phyloP scores from a whole-genome alignment of 805 yeast species.

The Candida michaelii region DNA sequence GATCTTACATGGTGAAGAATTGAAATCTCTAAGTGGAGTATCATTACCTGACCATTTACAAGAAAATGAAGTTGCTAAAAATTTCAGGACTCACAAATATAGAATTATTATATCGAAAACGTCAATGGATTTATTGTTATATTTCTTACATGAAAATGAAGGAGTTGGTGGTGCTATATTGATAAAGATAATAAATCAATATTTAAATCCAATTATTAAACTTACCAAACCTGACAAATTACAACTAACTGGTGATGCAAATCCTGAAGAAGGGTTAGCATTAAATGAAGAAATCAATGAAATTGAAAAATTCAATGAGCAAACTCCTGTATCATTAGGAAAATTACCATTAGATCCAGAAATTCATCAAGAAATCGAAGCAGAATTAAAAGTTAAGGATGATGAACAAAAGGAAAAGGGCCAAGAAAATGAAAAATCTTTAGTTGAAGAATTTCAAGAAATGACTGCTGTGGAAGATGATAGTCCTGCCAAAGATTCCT shows the following conservation, averaged over 20 bases:
- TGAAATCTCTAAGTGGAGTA: slow-evolving; percentile 69
- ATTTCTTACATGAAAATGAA: slow-evolving; percentile 89
- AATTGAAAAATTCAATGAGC: slow-evolving; percentile 62
- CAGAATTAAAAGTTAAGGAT: slow-evolving; percentile 79
- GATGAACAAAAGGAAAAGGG: slow-evolving; percentile 30
- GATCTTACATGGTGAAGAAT: slow-evolving; percentile 74
- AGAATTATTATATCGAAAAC: slow-evolving; percentile 76
- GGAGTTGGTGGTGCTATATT: slow-evolving; percentile 87
- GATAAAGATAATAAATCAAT: slow-evolving; percentile 82
- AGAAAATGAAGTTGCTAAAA: slow-evolving; percentile 79
- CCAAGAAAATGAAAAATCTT: slow-evolving; percentile 24
- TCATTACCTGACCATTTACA: slow-evolving; percentile 76
- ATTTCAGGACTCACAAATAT: slow-evolving; percentile 73
- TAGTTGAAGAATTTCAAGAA: slow-evolving; percentile 40
- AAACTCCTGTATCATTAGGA: slow-evolving; percentile 71
- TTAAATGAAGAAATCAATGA: slow-evolving; percentile 45
- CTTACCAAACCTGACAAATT: slow-evolving; percentile 41
- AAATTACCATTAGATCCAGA: slow-evolving; percentile 84
- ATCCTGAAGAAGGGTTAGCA: slow-evolving; percentile 53
- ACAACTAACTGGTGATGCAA: slow-evolving; percentile 47
- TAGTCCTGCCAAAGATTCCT: slow-evolving; percentile 68
- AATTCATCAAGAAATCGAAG: slow-evolving; percentile 77
- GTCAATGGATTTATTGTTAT: slow-evolving; percentile 76
- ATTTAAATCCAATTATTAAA: slow-evolving; percentile 56
- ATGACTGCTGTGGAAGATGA: slow-evolving; percentile 55